A percentile compares a stretch with the other conserved stretches of the same genome.
Evolutionary conservation across 2,329 filamentous ascomycete genomes (phyloP).

Genomic region (Xylariales sp.): DNA sequence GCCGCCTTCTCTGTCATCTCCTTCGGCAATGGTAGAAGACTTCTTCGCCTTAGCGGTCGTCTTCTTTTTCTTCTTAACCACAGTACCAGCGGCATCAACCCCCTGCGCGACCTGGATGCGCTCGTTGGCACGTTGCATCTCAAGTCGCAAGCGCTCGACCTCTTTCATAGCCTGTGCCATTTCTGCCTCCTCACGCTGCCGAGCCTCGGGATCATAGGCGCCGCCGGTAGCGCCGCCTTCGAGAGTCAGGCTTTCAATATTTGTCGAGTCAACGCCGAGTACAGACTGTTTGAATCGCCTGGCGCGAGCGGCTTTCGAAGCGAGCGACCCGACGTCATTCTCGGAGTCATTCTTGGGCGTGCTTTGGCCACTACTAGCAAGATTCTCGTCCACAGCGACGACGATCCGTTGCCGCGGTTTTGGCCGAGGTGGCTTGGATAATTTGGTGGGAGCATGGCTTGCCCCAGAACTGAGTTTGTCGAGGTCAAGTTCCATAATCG

Average conservation of each 20-base stretch:
- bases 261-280: slow-evolving; percentile 88
- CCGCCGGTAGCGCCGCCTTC: slow-evolving; percentile 59
- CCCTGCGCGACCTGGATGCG: slow-evolving; percentile 77
- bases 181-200: slow-evolving; percentile 83
- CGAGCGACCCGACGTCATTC: slow-evolving; percentile 59
- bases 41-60: slow-evolving; percentile 67
- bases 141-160: slow-evolving; percentile 84
- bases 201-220: slow-evolving; percentile 70
- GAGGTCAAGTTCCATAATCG: slow-evolving; percentile 91
- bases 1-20: slow-evolving; percentile 13
- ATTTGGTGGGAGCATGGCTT: slow-evolving; percentile 48
- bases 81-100: slow-evolving; percentile 72
- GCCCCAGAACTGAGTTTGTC: slow-evolving; percentile 60
- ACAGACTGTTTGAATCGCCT: slow-evolving; percentile 71
- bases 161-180: slow-evolving; percentile 90
- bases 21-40: slow-evolving; percentile 41
- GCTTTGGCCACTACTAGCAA: slow-evolving; percentile 63
- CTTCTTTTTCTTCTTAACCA: slow-evolving; percentile 76
- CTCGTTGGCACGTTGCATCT: slow-evolving; percentile 88
- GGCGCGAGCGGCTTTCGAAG: slow-evolving; percentile 58
- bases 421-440: slow-evolving; percentile 46
- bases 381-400: slow-evolving; percentile 78
- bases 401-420: slow-evolving; percentile 70
- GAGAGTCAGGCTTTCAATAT: slow-evolving; percentile 78
- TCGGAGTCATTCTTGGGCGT: slow-evolving; percentile 67